Base-by-base conservation (phyloP, 306 rosid species). In the Macrotyloma uniflorum region DNA sequence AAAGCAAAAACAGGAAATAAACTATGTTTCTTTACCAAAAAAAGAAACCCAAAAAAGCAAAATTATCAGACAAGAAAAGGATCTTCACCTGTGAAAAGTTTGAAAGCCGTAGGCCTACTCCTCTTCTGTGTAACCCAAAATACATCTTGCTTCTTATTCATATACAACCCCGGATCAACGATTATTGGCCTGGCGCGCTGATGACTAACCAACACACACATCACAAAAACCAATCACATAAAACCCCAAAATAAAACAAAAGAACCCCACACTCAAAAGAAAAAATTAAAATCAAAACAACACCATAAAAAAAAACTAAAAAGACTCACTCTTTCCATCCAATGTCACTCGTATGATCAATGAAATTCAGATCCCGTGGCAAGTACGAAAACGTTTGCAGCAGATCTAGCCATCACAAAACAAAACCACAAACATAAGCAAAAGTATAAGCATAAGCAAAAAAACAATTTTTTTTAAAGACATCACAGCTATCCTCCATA, bases 91-190 rank as follows among this genome's bases (percentile, higher is more conserved):
- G 99, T 96, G 74, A 96, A 96, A 68, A 96, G 96, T 84, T 93
- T 96, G 88, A 96, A 96, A 32, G 99, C 98, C 15, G 99, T 93
- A 33, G 99, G 99, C 83, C 92, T 89, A 85, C 99, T 96, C 80
- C 99, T 87, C 70, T 90, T 58, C 87, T 96, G 98, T 5, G 99
- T 93, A 71, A 90, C 88, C 98, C 97, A 93, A 76, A 96, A 93
- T 72, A 96, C 99, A 80, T 96, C 99, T 23, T 88, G 76, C 70
- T 93, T 96, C 94, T 93, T 93, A 33, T 82, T 87, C 97, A 86
- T 88, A 54, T 93, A 96, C 91, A 96, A 74, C 42, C 99, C 99
- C 6, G 99, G 99, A 88, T 96, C 99, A 74, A 96, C 77, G 4
- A 96, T 90, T 43, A 96, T 78, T 0, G 99, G 99, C 78, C 93